Conservation (phyloP, 371 early-diverging fungal species). For the Funneliformis caledonium region DNA sequence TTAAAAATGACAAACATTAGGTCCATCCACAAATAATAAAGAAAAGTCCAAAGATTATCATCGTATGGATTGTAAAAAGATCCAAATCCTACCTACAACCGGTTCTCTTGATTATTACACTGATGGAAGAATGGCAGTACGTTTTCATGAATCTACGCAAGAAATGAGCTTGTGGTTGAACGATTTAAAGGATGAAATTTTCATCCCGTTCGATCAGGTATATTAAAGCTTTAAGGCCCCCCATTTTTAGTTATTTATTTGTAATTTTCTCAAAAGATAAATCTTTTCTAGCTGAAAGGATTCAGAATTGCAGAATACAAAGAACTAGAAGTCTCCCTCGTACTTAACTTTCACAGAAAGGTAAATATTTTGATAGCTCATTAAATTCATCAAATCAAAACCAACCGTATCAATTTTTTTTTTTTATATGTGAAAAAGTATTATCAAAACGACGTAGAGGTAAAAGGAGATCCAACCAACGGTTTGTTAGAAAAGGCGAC, state of each 20-base stretch:
- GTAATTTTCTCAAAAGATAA: background rate
- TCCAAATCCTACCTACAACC: background rate
- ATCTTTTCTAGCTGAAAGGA: conserved; percentile 3
- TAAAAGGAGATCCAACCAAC: conserved; percentile 28
- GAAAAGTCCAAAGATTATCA: no score
- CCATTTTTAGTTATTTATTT: background rate
- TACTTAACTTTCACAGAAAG: conserved; percentile 5
- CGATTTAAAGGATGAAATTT: conserved; percentile 21
- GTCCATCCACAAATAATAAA: no score
- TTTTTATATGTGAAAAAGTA: background rate
- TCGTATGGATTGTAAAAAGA: conserved; percentile 2
- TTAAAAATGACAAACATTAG: no score
- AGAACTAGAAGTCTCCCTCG: conserved; percentile 18
- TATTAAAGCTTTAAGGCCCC: background rate
- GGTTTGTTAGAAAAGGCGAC: conserved; percentile 18
- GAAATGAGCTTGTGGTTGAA: conserved; percentile 11
- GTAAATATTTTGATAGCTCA: background rate
- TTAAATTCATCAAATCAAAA: background rate
- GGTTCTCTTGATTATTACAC: background rate
- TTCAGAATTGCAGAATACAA: conserved; percentile 28
- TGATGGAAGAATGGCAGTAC: conserved; percentile 4
- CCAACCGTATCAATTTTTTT: background rate
- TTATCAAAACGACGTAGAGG: background rate
- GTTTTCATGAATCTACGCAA: background rate
- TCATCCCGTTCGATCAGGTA: conserved; percentile 8